These are phyloP conservation scores for Dactylellina haptotyla DNA, from an alignment of 2,329 filamentous ascomycete species.

Conservation along the genomic window DNA sequence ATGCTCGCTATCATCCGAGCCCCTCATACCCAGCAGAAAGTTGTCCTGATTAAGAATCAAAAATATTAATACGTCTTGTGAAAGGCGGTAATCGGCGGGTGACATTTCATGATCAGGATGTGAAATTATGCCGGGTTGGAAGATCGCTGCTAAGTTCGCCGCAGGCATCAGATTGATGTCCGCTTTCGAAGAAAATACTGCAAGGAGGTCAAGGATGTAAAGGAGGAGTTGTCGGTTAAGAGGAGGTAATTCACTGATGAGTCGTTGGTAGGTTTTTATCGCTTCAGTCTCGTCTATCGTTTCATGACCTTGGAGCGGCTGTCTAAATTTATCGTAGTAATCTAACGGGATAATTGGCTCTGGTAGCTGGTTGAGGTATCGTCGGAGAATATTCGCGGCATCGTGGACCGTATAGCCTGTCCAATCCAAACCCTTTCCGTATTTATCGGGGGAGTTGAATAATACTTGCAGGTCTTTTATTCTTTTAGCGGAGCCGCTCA, in stretches of 20 bases:
- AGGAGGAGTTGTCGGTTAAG: constrained; percentile 92
- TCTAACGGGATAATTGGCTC: constrained; percentile 96
- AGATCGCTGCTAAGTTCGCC: constrained; percentile 92
- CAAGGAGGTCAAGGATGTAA: constrained; percentile 93
- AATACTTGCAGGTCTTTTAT: constrained; percentile 94
- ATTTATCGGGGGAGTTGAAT: constrained; percentile 94
- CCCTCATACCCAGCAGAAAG: constrained; percentile 98
- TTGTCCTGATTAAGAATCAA: constrained; percentile 98
- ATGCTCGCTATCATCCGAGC: constrained; percentile 89
- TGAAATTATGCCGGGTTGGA: constrained; percentile 94
- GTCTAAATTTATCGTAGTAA: constrained; percentile 89
- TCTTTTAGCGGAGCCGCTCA: constrained; percentile 95
- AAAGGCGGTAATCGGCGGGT: constrained; percentile 90
- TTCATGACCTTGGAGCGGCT: constrained; percentile 75
- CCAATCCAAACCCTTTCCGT: constrained; percentile 97
- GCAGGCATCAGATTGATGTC: constrained; percentile 98
- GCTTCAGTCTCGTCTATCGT: constrained; percentile 77
- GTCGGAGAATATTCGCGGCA: constrained; percentile 92
- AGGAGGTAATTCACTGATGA: constrained; percentile 92
- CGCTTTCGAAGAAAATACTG: constrained; percentile 95
- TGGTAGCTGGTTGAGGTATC: constrained; percentile 94
- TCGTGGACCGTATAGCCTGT: constrained; percentile 98
- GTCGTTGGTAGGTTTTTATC: constrained; percentile 82
- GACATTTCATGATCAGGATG: constrained; percentile 96
- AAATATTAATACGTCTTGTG: constrained; percentile 97